Conservation (phyloP, 169 alveolate genomes). For the Perkinsus marinus region DNA sequence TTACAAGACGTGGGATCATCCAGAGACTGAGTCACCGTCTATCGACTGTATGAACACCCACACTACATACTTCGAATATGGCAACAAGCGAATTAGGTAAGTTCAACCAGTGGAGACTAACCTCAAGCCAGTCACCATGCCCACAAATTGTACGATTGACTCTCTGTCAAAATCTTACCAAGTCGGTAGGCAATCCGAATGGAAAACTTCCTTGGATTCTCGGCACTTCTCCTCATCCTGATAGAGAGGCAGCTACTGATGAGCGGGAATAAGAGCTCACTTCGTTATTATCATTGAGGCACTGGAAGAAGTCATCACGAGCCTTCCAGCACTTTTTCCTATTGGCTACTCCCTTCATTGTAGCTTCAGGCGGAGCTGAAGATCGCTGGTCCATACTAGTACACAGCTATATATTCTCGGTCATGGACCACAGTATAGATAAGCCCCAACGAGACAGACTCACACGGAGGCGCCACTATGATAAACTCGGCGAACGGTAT, state of each 20-base stretch:
- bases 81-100: no score
- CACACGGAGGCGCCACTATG: no score
- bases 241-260: neutral
- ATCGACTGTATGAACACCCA: no score
- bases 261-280: neutral
- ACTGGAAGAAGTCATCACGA: neutral
- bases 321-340: neutral
- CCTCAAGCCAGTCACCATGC: no score
- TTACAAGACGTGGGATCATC: neutral
- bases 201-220: neutral
- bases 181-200: neutral
- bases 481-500: no score
- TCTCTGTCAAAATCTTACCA: neutral
- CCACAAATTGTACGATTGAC: no score
- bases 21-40: neutral
- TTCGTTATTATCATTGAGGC: neutral
- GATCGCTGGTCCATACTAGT: neutral
- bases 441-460: no score
- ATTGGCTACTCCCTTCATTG: neutral
- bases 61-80: no score
- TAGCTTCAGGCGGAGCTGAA: neutral
- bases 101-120: no score
- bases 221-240: neutral
- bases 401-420: neutral
- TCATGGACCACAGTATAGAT: neutral